These are phyloP conservation scores for Pilaira anomala DNA, from an alignment of 192 early-diverging fungal species.

Conservation along the genomic window DNA sequence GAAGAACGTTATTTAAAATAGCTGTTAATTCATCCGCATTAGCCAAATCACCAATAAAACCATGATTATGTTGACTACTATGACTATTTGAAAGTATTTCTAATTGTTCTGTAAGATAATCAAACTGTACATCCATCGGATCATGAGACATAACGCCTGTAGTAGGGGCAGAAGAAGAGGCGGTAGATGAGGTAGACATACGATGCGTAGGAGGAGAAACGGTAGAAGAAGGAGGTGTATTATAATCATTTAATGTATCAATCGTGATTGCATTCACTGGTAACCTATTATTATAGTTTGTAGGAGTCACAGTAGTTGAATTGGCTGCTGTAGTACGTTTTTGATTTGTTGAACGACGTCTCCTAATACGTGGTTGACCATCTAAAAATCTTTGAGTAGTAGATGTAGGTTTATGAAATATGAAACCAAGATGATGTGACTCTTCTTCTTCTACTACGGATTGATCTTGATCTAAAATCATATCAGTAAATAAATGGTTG, in stretches of 20 bases:
- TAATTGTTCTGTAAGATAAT: constrained; percentile 11
- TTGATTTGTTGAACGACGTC: constrained; percentile 10
- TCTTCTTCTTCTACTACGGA: not conserved
- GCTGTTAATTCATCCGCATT: constrained; percentile 19
- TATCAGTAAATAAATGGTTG: not conserved
- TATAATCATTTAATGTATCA: not conserved
- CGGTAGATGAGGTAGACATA: too few relatives aligned
- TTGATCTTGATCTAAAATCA: not conserved
- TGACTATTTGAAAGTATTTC: not conserved
- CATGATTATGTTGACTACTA: not conserved
- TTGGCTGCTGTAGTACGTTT: not conserved
- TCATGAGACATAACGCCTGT: not conserved
- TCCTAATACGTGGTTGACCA: constrained; percentile 6
- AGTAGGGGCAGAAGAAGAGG: not conserved
- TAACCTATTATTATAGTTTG: too few relatives aligned
- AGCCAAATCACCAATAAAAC: constrained; percentile 7
- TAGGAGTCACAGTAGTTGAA: too few relatives aligned
- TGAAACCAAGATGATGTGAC: not conserved
- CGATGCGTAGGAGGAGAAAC: constrained; percentile 12
- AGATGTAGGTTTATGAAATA: constrained; percentile 6
- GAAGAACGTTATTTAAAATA: constrained; percentile 25
- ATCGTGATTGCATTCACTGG: not conserved
- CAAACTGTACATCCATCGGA: constrained; percentile 11
- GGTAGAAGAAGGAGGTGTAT: constrained; percentile 2
- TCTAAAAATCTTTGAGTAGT: constrained; percentile 8